A percentile compares a stretch with the other conserved stretches of the same genome.
These are phyloP conservation scores for Planoprotostelium fungivorum DNA, from an alignment of 78 protist species.

Conservation along the genomic window DNA sequence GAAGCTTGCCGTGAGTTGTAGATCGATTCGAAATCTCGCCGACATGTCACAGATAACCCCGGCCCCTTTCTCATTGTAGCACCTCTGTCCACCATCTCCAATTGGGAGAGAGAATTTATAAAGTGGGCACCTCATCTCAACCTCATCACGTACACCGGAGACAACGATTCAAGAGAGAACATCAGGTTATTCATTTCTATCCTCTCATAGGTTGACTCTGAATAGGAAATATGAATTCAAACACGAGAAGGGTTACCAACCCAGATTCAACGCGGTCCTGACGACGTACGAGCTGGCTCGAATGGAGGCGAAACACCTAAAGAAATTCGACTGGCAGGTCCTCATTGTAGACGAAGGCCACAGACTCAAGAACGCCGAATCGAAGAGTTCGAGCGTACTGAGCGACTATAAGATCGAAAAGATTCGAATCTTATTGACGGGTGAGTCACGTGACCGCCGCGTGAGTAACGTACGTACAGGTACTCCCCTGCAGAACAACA, in stretches of 20 bases:
- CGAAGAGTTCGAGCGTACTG: conserved; percentile 11
- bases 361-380: conserved; percentile 60
- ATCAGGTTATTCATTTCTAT: no score
- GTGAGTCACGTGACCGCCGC: neutral
- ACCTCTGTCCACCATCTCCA: conserved; percentile 92
- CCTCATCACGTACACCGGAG: conserved; percentile 72
- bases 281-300: conserved; percentile 78
- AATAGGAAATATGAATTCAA: no score
- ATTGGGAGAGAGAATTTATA: conserved; percentile 90
- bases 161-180: conserved; percentile 23
- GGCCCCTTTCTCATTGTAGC: conserved; percentile 96
- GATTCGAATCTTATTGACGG: neutral
- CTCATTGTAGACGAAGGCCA: conserved; percentile 85
- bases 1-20: no score
- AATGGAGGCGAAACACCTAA: conserved; percentile 32
- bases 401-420: conserved; percentile 5
- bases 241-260: neutral
- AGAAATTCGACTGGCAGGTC: conserved; percentile 57
- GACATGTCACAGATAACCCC: conserved; percentile 5
- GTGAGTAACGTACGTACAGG: conserved; percentile 82
- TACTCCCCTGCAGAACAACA: conserved; percentile 95
- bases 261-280: conserved; percentile 65
- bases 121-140: conserved; percentile 81
- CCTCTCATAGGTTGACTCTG: no score
- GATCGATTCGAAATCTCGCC: no score